phyloP scores from a whole-genome alignment of 2,329 filamentous ascomycete species.

The Talaromyces islandicus region DNA sequence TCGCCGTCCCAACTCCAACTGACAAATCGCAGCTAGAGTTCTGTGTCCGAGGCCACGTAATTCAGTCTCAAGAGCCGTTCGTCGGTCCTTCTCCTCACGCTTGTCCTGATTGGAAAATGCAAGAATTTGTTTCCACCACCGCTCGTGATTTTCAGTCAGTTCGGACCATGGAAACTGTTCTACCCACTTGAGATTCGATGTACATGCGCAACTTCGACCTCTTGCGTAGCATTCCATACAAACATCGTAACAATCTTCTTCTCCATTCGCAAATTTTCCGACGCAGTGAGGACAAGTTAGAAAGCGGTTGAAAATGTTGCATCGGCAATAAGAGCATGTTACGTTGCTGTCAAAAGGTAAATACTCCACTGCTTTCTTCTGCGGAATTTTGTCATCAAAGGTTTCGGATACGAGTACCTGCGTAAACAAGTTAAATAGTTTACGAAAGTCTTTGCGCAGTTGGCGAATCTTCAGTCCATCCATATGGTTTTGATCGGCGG shows the following conservation, averaged over 20 bases:
- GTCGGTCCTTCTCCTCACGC: slow-evolving; percentile 51
- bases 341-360: slow-evolving; percentile 83
- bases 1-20: slow-evolving; percentile 72
- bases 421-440: slow-evolving; percentile 71
- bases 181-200: slow-evolving; percentile 81
- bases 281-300: slow-evolving; percentile 85
- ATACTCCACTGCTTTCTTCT: slow-evolving; percentile 67
- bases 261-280: slow-evolving; percentile 58
- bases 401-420: slow-evolving; percentile 78
- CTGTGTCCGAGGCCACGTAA: slow-evolving; percentile 64
- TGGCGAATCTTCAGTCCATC: slow-evolving; percentile 55
- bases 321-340: slow-evolving; percentile 90
- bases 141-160: slow-evolving; percentile 69
- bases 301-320: slow-evolving; percentile 96
- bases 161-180: slow-evolving; percentile 88
- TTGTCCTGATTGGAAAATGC: slow-evolving; percentile 57
- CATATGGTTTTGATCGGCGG: slow-evolving; percentile 48
- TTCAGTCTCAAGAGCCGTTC: slow-evolving; percentile 58
- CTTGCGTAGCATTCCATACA: slow-evolving; percentile 99
- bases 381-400: slow-evolving; percentile 59
- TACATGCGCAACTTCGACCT: slow-evolving; percentile 85
- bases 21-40: slow-evolving; percentile 85
- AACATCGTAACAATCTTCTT: slow-evolving; percentile 85
- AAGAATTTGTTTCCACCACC: slow-evolving; percentile 74
- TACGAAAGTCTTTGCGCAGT: slow-evolving; percentile 75